A percentile compares a stretch with the other conserved stretches of the same genome.
Evolutionary conservation across 768 basidiomycete genomes (phyloP).

Genomic region (Phylloporus sp.): DNA sequence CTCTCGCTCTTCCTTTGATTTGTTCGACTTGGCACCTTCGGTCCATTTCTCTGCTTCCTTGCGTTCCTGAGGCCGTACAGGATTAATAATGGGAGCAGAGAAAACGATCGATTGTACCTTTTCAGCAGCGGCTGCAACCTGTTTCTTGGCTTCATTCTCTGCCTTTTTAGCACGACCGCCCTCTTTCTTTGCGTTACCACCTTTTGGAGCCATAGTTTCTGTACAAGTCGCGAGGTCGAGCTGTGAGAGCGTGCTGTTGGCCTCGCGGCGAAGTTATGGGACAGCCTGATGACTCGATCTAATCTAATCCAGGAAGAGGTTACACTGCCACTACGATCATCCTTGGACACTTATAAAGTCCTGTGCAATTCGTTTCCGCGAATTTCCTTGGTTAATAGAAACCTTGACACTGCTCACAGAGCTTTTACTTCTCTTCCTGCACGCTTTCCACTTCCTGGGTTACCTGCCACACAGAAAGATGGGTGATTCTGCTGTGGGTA

Average conservation of each 20-base stretch:
- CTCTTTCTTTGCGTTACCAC: slow-evolving; percentile 90
- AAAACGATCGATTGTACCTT: slow-evolving; percentile 40
- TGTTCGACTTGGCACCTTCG: slow-evolving; percentile 63
- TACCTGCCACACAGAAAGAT: slow-evolving; percentile 14
- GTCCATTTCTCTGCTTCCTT: slow-evolving; percentile 69
- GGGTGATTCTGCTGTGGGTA: slow-evolving; percentile 29
- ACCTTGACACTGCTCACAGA: slow-evolving; percentile 1
- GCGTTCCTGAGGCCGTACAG: slow-evolving; percentile 48
- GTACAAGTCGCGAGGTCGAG: not conserved
- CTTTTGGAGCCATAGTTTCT: slow-evolving; percentile 74
- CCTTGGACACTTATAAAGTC: slow-evolving; percentile 3
- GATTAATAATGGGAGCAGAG: not conserved
- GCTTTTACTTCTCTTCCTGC: not conserved
- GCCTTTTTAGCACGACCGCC: slow-evolving; percentile 86
- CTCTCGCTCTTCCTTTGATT: slow-evolving; percentile 69
- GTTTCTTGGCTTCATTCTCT: slow-evolving; percentile 84
- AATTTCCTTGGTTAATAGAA: not conserved
- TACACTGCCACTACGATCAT: slow-evolving; percentile 26
- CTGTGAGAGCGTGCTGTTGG: slow-evolving; percentile 6
- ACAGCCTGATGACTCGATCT: slow-evolving; percentile 17
- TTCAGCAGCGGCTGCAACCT: slow-evolving; percentile 53
- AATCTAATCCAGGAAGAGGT: slow-evolving; percentile 17
- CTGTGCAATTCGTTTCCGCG: not conserved
- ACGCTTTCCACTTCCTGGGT: not conserved
- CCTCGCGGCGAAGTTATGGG: not conserved